These are phyloP conservation scores for Mucor indicus DNA, from an alignment of 371 early-diverging fungal species.

Conservation along the genomic window DNA sequence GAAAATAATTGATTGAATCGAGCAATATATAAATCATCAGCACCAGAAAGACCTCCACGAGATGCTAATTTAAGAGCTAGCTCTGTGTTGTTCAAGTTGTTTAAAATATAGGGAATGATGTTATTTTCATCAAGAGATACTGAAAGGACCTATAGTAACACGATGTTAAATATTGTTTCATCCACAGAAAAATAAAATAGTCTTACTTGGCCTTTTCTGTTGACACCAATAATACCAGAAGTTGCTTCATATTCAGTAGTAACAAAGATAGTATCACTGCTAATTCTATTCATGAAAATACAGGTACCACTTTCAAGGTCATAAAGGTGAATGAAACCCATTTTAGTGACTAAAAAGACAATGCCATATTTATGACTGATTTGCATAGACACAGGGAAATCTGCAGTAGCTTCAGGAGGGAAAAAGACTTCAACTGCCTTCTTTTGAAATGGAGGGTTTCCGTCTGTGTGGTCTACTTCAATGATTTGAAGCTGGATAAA, in stretches of 20 bases:
- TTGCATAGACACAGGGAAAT: constrained; percentile 98
- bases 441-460: constrained; percentile 90
- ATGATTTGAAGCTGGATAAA: constrained; percentile 96
- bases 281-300: constrained; percentile 95
- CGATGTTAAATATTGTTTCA: neutral
- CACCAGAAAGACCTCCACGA: constrained; percentile 91
- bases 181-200: no score
- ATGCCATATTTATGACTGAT: constrained; percentile 87
- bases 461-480: constrained; percentile 95
- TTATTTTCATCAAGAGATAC: constrained; percentile 87
- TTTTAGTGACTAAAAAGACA: constrained; percentile 94
- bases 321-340: constrained; percentile 95
- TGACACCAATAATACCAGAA: constrained; percentile 91
- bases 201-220: constrained; percentile 91
- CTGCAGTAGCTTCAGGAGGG: constrained; percentile 90
- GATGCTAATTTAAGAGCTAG: constrained; percentile 88
- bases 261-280: constrained; percentile 95
- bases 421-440: constrained; percentile 91
- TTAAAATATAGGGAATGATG: constrained; percentile 87
- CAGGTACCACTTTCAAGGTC: constrained; percentile 91
- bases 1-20: constrained; percentile 85
- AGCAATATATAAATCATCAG: constrained; percentile 85
- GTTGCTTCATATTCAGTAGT: constrained; percentile 85
- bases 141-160: constrained; percentile 74
- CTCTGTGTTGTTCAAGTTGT: constrained; percentile 81